Evolutionary conservation across 768 basidiomycete species (phyloP), one percentile per base, ranked within the genome.

Genomic region (Lactarius hatsudake): DNA sequence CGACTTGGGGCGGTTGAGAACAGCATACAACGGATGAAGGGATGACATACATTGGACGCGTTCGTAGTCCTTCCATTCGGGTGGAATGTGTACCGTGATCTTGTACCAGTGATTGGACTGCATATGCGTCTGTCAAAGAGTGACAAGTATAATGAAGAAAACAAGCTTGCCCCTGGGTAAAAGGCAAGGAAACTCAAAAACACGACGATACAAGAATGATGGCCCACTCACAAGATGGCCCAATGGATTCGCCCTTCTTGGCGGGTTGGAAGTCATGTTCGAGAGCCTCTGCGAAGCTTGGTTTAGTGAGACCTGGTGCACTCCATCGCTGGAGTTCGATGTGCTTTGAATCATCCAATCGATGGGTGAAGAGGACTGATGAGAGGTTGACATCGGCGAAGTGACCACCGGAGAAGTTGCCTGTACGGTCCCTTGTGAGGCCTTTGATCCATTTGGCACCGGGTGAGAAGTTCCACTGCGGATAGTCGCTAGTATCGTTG

Each of bases 51-150:
- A 87, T 75, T 96, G 94, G 26, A 96, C 87, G 17, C 91, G 86
- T 70, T 96, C 93, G 73, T 98, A 96, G 64, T 92, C 83, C 70
- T 80, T 79, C 83, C 90, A 96, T 60, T 88, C 85, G 15, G 81
- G 75, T 0, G 96, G 97, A 34, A 98, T 87, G 10, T 81, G 84
- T 2, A 99, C 74, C 10, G 85, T 84, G 48, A 98, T 88, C 72
- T 94, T 94, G 87, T 90, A 96, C 96, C 96, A 98, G 76, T 98
- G 96, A 72, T 97, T 97, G 18, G 91, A 90, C 93, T 91, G 62
- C 28, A 28, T n/a, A 40, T 23, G 67, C 3, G 1, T 32, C 5
- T 61, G 34, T 65, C 38, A 28, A 10, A 60, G 43, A 15, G 65
- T 20, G 67, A 56, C 23, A 36, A 63, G 34, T 36, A 42, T 26